Evolutionary conservation across 2,329 filamentous ascomycete species (phyloP).

Genomic region (Onygena corvina): DNA sequence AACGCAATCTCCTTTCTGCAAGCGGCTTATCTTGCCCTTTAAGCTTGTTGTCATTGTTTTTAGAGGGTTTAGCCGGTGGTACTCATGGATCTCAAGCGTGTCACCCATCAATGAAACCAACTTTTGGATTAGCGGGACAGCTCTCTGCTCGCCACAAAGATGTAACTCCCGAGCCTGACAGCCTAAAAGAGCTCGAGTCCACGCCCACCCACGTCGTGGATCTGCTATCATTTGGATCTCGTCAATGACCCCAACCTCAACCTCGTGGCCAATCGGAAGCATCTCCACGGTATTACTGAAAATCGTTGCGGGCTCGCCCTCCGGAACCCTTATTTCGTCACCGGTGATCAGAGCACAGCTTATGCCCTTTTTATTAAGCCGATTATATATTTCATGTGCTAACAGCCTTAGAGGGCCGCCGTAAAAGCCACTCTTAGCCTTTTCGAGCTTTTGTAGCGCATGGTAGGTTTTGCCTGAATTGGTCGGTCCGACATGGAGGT

Average conservation of each 20-base stretch:
- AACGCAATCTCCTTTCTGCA: slow-evolving; percentile 81
- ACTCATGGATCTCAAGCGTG: slow-evolving; percentile 65
- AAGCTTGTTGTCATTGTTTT: slow-evolving; percentile 54
- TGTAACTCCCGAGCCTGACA: slow-evolving; percentile 81
- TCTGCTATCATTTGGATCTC: slow-evolving; percentile 97
- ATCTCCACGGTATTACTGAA: slow-evolving; percentile 93
- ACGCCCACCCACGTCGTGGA: slow-evolving; percentile 72
- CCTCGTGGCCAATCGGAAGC: slow-evolving; percentile 46
- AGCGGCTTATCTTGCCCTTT: slow-evolving; percentile 48
- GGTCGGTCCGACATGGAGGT: slow-evolving; percentile 90
- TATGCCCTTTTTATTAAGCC: slow-evolving; percentile 66
- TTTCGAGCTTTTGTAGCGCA: slow-evolving; percentile 72
- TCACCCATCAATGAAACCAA: slow-evolving; percentile 72
- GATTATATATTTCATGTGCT: slow-evolving; percentile 88
- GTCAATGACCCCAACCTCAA: slow-evolving; percentile 90
- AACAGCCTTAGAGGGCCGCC: slow-evolving; percentile 79
- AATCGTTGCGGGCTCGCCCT: slow-evolving; percentile 46
- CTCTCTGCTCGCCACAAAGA: slow-evolving; percentile 79
- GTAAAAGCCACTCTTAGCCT: slow-evolving; percentile 66
- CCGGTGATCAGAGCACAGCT: slow-evolving; percentile 75
- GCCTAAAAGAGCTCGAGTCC: slow-evolving; percentile 83
- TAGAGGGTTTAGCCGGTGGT: slow-evolving; percentile 71
- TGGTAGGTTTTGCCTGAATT: slow-evolving; percentile 98
- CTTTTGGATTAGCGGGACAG: slow-evolving; percentile 64
- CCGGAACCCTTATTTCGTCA: slow-evolving; percentile 67